Evolutionary conservation across 164 flowering plant genomes (phyloP), one percentile per base, ranked within the genome.

Genomic region (Vitis riparia): DNA sequence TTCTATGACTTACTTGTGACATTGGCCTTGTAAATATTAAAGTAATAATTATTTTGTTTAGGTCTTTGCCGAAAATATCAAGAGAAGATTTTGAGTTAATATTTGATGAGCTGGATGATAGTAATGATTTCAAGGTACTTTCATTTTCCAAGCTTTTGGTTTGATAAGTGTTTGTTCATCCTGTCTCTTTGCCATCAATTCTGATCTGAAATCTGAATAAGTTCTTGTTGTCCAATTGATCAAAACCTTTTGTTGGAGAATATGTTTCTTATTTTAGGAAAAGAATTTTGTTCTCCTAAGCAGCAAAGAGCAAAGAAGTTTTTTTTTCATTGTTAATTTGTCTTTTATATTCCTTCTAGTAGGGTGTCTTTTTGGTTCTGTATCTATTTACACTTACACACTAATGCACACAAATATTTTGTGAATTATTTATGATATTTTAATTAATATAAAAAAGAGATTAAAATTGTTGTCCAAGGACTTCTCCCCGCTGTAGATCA

Each of bases 61-160:
- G 99, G 89, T 79, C 97, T 51, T 74, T 94, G 87, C 99, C 99
- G 66, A 86, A 85, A 44, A 91, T 90, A 69, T 86, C 97, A 68
- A 69, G 75, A 66, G 99, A 94, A 62, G 99, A 94, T 79, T 94
- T 87, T 83, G 99, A 80, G 77, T 70, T 84, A 44, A 91, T 94
- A 75, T 94, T 94, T 80, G 75, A 84, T 70, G 97, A 89, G 79
- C 80, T 94, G 73, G 99, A 94, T 84, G 91, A 91, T 66, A 86
- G 85, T 76, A 82, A 69, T 72, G 97, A 94, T 76, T 86, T 92
- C 80, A 89, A 89, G 98, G 98, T 91, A 83, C 50, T 37, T 68
- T 61, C 23, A 27, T 59, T 71, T 64, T 56, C 19, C 11, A 14
- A 14, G 11, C 15, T 5, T 30, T 57, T 56, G 1, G n/a, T 27